phyloP scores from a whole-genome alignment of 495 filamentous ascomycete species.

The Aspergillus sclerotiicarbonarius region DNA sequence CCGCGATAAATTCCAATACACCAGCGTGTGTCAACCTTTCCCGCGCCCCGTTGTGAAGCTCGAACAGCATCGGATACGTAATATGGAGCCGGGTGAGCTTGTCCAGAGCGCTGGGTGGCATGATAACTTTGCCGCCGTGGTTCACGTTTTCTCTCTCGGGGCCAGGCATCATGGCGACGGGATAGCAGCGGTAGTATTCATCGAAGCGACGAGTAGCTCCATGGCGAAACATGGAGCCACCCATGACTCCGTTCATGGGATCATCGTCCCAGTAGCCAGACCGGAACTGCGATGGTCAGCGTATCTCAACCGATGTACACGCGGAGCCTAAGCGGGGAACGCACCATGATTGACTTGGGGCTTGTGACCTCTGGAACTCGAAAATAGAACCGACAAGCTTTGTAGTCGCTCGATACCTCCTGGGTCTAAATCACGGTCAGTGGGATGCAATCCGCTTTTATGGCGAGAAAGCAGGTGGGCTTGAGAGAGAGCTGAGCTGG shows the following conservation, averaged over 20 bases:
- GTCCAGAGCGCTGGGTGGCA: slow-evolving; percentile 91
- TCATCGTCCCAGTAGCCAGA: slow-evolving; percentile 55
- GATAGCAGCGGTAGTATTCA: slow-evolving; percentile 96
- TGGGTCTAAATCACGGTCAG: neutral
- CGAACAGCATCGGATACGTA: slow-evolving; percentile 95
- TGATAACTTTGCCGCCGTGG: slow-evolving; percentile 94
- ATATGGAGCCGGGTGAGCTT: slow-evolving; percentile 96
- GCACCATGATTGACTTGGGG: slow-evolving; percentile 27
- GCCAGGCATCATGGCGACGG: slow-evolving; percentile 89
- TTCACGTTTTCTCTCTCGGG: slow-evolving; percentile 87
- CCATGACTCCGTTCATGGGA: slow-evolving; percentile 51
- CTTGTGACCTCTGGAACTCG: neutral
- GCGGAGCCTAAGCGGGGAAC: slow-evolving; percentile 1
- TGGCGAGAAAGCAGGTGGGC: slow-evolving; percentile 1
- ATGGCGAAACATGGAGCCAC: slow-evolving; percentile 41
- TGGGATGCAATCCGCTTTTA: neutral
- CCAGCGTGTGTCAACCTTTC: slow-evolving; percentile 82
- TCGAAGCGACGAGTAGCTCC: slow-evolving; percentile 71
- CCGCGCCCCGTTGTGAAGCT: slow-evolving; percentile 83
- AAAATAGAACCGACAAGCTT: neutral
- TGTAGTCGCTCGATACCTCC: neutral
- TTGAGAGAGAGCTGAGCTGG: slow-evolving; percentile 6
- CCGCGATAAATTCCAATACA: slow-evolving; percentile 95
- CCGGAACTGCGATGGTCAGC: slow-evolving; percentile 46
- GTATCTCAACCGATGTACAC: slow-evolving; percentile 2